Evolutionary conservation across 2,329 filamentous ascomycete genomes (phyloP).

Genomic region (Sporothrix pseudoabietina): DNA sequence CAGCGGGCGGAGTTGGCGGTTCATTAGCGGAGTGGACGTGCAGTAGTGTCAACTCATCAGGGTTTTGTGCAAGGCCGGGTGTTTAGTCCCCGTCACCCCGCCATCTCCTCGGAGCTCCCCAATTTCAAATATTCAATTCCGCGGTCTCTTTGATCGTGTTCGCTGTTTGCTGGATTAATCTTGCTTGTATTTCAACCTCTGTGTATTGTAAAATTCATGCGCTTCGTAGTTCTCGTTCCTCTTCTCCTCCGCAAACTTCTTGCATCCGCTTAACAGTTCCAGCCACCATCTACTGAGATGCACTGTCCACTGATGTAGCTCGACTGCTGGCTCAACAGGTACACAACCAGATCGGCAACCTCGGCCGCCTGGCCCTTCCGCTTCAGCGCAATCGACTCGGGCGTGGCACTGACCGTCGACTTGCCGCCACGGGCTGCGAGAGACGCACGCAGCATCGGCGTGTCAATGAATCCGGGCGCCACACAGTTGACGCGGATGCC

Average conservation of each 20-base stretch:
- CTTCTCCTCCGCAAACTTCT: too few species aligned
- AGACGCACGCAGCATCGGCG: constrained; percentile 30
- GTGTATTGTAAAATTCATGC: neutral
- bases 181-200: neutral
- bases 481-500: constrained; percentile 49
- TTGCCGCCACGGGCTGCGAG: constrained; percentile 25
- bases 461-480: constrained; percentile 31
- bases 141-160: neutral
- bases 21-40: neutral
- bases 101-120: neutral
- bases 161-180: neutral
- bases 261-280: constrained; percentile 27
- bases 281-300: constrained; percentile 32
- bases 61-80: neutral
- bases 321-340: constrained; percentile 42
- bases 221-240: neutral
- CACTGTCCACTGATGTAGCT: constrained; percentile 32
- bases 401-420: constrained; percentile 44
- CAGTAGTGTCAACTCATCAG: neutral
- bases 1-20: neutral
- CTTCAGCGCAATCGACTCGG: constrained; percentile 28
- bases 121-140: neutral
- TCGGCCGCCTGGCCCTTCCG: constrained; percentile 54
- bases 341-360: constrained; percentile 50
- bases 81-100: neutral